These are phyloP conservation scores for Xylaria multiplex DNA, from an alignment of 2,329 filamentous ascomycete genomes.

Conservation along the genomic window DNA sequence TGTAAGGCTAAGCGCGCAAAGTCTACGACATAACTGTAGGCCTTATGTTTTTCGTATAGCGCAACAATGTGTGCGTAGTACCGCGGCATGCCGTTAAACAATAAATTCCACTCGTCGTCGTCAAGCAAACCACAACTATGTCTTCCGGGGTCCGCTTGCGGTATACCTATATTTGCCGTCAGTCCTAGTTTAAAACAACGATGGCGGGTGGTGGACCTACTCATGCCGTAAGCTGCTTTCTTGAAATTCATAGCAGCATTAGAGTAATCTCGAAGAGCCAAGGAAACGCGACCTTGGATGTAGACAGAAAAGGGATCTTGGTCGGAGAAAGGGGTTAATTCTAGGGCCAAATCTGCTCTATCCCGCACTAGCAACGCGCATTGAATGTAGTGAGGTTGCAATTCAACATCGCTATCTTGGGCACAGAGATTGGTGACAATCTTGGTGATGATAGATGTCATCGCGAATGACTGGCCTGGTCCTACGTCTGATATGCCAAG, in stretches of 20 bases:
- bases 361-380: constrained; percentile 69
- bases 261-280: constrained; percentile 78
- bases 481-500: constrained; percentile 66
- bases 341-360: constrained; percentile 67
- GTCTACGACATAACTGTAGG: constrained; percentile 83
- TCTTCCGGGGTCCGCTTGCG: constrained; percentile 58
- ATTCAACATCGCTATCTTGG: constrained; percentile 71
- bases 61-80: constrained; percentile 89
- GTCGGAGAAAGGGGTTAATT: constrained; percentile 66
- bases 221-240: constrained; percentile 83
- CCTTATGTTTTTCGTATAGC: constrained; percentile 81
- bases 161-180: constrained; percentile 52
- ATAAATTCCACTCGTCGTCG: constrained; percentile 75
- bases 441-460: constrained; percentile 68
- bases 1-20: constrained; percentile 82
- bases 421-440: constrained; percentile 74
- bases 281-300: constrained; percentile 81
- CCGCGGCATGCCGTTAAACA: constrained; percentile 78
- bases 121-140: constrained; percentile 76
- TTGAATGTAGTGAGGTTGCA: constrained; percentile 69
- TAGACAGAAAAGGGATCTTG: constrained; percentile 76
- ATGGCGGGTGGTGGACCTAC: constrained; percentile 61
- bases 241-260: constrained; percentile 80
- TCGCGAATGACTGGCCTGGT: constrained; percentile 51
- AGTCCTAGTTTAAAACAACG: not conserved